Percentiles rank a stretch among this genome's conserved stretches.
Evolutionary conservation across 805 yeast genomes (phyloP).

Genomic region (Teunomyces panamensis): DNA sequence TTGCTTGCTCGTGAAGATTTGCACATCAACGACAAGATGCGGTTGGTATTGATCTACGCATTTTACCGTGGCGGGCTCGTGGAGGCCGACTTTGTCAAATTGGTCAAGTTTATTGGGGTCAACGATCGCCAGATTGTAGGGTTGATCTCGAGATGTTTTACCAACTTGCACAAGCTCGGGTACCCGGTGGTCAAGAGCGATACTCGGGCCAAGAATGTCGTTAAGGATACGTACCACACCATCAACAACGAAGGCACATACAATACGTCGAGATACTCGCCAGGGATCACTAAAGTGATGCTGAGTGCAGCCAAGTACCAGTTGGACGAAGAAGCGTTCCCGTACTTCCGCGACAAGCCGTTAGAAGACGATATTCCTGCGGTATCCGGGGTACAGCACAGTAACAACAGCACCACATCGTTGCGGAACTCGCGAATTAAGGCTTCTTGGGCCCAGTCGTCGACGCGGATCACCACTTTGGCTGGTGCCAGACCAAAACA

Average conservation of each 20-base stretch:
- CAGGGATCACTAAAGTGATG: slow-evolving; percentile 62
- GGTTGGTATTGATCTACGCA: slow-evolving; percentile 73
- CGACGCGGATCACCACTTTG: slow-evolving; percentile 11
- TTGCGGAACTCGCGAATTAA: slow-evolving; percentile 68
- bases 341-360: slow-evolving; percentile 75
- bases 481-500: slow-evolving; percentile 42
- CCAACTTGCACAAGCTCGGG: slow-evolving; percentile 50
- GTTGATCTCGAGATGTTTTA: slow-evolving; percentile 52
- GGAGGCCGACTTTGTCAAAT: slow-evolving; percentile 66
- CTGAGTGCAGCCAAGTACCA: slow-evolving; percentile 48
- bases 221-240: slow-evolving; percentile 55
- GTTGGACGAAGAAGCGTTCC: slow-evolving; percentile 60
- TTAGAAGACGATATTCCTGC: slow-evolving; percentile 43
- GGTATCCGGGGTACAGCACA: background rate
- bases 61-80: slow-evolving; percentile 80
- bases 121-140: slow-evolving; percentile 48
- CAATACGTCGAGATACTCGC: slow-evolving; percentile 69
- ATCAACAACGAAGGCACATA: slow-evolving; percentile 49
- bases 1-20: slow-evolving; percentile 49
- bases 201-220: slow-evolving; percentile 41
- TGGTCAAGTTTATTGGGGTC: slow-evolving; percentile 54
- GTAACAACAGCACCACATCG: slow-evolving; percentile 27
- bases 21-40: slow-evolving; percentile 63
- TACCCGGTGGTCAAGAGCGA: slow-evolving; percentile 48
- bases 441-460: slow-evolving; percentile 69